These are phyloP conservation scores for Whalleya microplaca DNA, from an alignment of 2,329 filamentous ascomycete genomes.

Conservation along the genomic window DNA sequence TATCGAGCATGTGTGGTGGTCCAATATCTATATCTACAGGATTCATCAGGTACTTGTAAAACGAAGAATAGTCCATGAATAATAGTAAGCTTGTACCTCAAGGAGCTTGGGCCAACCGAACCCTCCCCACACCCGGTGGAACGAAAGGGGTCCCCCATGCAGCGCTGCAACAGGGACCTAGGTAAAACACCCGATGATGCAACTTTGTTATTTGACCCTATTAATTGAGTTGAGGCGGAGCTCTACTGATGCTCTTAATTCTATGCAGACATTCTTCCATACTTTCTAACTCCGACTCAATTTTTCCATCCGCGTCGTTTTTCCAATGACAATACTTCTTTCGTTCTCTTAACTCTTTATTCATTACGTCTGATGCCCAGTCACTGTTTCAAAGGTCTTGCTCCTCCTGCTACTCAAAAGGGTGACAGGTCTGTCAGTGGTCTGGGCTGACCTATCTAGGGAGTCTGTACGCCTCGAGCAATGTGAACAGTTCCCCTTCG, in stretches of 20 bases:
- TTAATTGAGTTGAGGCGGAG: background rate
- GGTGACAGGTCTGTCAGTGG: constrained; percentile 19
- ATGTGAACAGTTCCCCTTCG: constrained; percentile 18
- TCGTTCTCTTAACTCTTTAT: background rate
- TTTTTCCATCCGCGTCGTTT: background rate
- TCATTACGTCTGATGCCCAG: constrained; percentile 19
- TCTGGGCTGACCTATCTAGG: constrained; percentile 15
- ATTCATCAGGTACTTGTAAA: too few relatives aligned
- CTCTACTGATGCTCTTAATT: background rate
- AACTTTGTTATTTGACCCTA: background rate
- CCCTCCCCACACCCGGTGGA: background rate
- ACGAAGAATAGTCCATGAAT: too few relatives aligned
- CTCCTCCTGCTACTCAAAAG: constrained; percentile 16
- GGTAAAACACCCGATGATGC: constrained; percentile 10
- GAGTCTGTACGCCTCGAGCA: constrained; percentile 16
- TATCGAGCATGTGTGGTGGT: too few relatives aligned
- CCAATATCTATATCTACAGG: too few relatives aligned
- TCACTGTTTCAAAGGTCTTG: constrained; percentile 8
- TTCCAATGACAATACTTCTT: background rate
- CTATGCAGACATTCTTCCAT: background rate
- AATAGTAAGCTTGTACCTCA: background rate
- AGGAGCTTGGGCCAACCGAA: background rate
- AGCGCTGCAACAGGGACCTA: background rate
- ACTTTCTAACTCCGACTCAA: background rate
- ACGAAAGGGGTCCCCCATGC: too few relatives aligned